phyloP scores from a whole-genome alignment of 345 rosid genomes.

The Syzygium oleosum region DNA sequence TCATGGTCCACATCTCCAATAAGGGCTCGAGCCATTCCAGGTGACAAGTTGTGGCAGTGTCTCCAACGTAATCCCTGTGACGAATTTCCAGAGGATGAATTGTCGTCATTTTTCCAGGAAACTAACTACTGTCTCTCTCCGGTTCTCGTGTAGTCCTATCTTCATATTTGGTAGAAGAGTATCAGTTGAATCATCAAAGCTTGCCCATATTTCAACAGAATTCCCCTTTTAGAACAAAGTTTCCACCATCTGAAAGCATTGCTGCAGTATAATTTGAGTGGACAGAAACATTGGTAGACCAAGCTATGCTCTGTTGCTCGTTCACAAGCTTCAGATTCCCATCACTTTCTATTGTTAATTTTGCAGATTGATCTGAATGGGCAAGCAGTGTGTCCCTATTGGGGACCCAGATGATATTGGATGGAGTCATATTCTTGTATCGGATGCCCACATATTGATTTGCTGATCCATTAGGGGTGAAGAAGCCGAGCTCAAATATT shows the following conservation, averaged over 20 bases:
- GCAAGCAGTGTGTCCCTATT: slow-evolving; percentile 1
- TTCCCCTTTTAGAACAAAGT: slow-evolving; percentile 10
- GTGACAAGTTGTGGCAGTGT: slow-evolving; percentile 14
- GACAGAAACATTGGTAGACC: slow-evolving; percentile 14
- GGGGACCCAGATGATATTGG: background rate
- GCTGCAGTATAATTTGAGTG: background rate
- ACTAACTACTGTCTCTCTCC: slow-evolving; percentile 1
- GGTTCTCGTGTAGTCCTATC: slow-evolving; percentile 12
- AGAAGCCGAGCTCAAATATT: background rate
- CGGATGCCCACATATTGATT: background rate
- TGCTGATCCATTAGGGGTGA: background rate
- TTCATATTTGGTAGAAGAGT: slow-evolving; percentile 26
- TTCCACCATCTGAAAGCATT: slow-evolving; percentile 21
- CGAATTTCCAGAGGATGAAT: slow-evolving; percentile 17
- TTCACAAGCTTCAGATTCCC: slow-evolving; percentile 15
- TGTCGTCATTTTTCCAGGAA: slow-evolving; percentile 12
- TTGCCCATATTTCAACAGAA: slow-evolving; percentile 19
- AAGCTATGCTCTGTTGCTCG: background rate
- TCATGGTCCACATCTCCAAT: slow-evolving; percentile 1
- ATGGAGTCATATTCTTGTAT: background rate
- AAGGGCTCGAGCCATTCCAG: background rate
- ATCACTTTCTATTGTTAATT: slow-evolving; percentile 1
- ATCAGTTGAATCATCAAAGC: slow-evolving; percentile 26
- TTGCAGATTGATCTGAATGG: slow-evolving; percentile 2
- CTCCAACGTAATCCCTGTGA: rapidly evolving